A percentile compares a stretch with the other conserved stretches of the same genome.
phyloP scores from a whole-genome alignment of 768 basidiomycete genomes.

The Phanerodontia chrysosporium region DNA sequence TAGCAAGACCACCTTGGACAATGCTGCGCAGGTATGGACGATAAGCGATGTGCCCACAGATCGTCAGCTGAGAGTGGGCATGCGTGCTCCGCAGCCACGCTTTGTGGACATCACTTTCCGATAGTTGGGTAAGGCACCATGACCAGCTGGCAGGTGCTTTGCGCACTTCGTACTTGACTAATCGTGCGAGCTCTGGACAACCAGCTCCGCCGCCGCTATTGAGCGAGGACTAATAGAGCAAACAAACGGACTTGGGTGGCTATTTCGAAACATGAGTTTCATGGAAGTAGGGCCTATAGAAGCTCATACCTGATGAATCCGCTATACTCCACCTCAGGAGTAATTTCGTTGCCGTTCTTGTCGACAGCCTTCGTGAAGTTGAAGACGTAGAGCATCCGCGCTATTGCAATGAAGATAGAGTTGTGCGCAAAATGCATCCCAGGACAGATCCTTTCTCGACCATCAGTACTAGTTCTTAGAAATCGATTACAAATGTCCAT shows the following conservation, averaged over 20 bases:
- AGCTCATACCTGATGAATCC: conserved; percentile 21
- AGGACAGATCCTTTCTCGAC: conserved; percentile 23
- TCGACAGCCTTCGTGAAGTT: conserved; percentile 19
- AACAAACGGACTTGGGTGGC: conserved; percentile 6
- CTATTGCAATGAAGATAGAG: conserved; percentile 23
- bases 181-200: background rate
- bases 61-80: background rate
- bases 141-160: no score
- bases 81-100: background rate
- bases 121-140: no score
- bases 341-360: conserved; percentile 18
- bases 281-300: no score
- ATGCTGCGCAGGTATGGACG: background rate
- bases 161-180: background rate
- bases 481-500: background rate
- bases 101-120: no score
- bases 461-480: background rate
- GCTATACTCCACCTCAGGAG: conserved; percentile 19
- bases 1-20: background rate
- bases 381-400: conserved; percentile 22
- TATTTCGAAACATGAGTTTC: background rate
- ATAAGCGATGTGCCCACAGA: background rate
- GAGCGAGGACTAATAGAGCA: conserved; percentile 19
- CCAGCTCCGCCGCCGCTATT: conserved; percentile 12
- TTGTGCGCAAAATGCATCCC: conserved; percentile 25